phyloP scores from a whole-genome alignment of 495 filamentous ascomycete genomes.

The Parachaetomium inaequale region DNA sequence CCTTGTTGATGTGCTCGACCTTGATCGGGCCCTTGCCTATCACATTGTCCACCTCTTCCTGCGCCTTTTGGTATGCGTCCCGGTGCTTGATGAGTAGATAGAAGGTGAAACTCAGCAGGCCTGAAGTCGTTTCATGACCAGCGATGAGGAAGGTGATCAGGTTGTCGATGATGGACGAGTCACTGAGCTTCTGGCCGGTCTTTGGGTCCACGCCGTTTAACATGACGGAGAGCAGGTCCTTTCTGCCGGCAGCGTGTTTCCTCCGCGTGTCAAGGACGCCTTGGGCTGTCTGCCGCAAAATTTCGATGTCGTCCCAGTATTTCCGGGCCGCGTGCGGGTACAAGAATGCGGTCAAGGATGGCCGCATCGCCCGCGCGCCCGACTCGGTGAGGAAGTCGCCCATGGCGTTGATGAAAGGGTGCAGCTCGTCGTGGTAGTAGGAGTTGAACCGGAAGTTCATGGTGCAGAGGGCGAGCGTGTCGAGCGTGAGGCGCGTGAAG shows the following conservation, averaged over 20 bases:
- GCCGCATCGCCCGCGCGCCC: constrained; percentile 49
- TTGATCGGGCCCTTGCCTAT: constrained; percentile 61
- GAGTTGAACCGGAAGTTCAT: constrained; percentile 76
- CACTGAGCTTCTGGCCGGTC: constrained; percentile 60
- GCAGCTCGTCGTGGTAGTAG: constrained; percentile 63
- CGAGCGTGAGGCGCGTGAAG: constrained; percentile 70
- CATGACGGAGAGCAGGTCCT: constrained; percentile 70
- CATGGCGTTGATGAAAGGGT: constrained; percentile 69
- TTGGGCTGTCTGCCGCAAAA: constrained; percentile 52
- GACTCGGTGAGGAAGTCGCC: constrained; percentile 54
- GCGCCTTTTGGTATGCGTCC: constrained; percentile 47
- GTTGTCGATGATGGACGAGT: constrained; percentile 63
- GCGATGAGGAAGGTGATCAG: constrained; percentile 72
- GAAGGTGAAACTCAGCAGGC: constrained; percentile 53
- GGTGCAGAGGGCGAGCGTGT: constrained; percentile 67
- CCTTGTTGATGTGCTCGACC: constrained; percentile 63
- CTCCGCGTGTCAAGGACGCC: constrained; percentile 60
- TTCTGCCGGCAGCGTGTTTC: constrained; percentile 53
- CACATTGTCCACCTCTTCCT: constrained; percentile 59
- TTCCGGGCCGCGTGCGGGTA: constrained; percentile 52
- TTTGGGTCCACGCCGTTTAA: constrained; percentile 62
- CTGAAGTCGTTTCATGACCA: constrained; percentile 72
- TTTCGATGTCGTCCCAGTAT: constrained; percentile 55
- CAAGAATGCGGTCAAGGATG: constrained; percentile 49
- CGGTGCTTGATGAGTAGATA: constrained; percentile 57